Conservation (phyloP, 2,329 filamentous ascomycete species). For the Albophoma yamanashiensis region DNA sequence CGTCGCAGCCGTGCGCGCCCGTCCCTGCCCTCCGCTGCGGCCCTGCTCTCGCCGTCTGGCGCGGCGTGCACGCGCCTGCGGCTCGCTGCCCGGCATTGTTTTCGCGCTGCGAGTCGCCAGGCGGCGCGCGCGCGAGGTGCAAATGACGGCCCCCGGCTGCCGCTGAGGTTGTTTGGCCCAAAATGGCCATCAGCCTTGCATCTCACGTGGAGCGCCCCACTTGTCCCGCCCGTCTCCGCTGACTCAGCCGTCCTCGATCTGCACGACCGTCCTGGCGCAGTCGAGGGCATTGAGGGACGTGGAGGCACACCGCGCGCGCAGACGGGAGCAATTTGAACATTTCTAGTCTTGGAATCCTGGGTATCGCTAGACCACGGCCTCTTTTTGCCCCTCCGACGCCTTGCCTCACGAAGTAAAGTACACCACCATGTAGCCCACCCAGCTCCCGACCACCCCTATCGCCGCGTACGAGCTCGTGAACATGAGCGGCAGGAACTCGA, state of each 20-base stretch:
- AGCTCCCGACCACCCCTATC: constrained; percentile 89
- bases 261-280: constrained; percentile 1
- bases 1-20: neutral
- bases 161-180: constrained; percentile 8
- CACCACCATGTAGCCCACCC: constrained; percentile 88
- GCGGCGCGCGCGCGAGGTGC: neutral
- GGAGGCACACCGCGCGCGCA: neutral
- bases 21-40: neutral
- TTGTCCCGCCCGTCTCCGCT: constrained; percentile 8
- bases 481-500: constrained; percentile 92
- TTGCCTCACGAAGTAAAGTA: constrained; percentile 54
- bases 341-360: constrained; percentile 6
- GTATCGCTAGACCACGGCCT: constrained; percentile 9
- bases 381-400: neutral
- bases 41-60: neutral
- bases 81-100: neutral
- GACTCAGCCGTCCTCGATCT: constrained; percentile 10
- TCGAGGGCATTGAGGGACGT: neutral
- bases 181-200: constrained; percentile 15
- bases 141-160: neutral
- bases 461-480: constrained; percentile 93
- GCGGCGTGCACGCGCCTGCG: neutral
- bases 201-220: constrained; percentile 18
- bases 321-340: neutral
- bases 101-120: neutral